Conservation (phyloP, 371 early-diverging fungal species). For the Dichotomocladium elegans region DNA sequence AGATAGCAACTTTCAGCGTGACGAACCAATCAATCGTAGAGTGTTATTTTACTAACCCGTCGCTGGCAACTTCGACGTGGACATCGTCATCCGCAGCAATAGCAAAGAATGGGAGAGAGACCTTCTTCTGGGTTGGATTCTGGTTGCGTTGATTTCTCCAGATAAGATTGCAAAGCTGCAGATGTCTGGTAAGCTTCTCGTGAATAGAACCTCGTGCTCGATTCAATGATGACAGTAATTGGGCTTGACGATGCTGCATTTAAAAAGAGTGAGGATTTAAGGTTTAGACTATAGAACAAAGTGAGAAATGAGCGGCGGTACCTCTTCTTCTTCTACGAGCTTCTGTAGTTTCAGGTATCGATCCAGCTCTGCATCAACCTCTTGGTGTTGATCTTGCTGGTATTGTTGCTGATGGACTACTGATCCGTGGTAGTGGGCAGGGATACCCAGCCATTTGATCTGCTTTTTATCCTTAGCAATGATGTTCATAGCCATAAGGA, state of each 20-base stretch:
- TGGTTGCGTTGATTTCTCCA: slow-evolving; percentile 11
- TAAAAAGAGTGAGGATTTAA: too few relatives aligned
- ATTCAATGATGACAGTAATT: slow-evolving; percentile 6
- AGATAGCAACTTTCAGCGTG: not conserved
- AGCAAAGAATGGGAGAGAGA: slow-evolving; percentile 11
- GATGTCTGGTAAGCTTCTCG: slow-evolving; percentile 11
- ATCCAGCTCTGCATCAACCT: not conserved
- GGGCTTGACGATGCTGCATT: slow-evolving; percentile 9
- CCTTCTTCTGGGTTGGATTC: not conserved
- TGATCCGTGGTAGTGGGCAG: slow-evolving; percentile 10
- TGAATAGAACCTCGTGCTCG: slow-evolving; percentile 6
- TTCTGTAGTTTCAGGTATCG: slow-evolving; percentile 3
- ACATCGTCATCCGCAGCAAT: slow-evolving; percentile 1
- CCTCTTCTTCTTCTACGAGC: slow-evolving; percentile 14
- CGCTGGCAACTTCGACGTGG: slow-evolving; percentile 1
- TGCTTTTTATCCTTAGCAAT: slow-evolving; percentile 66
- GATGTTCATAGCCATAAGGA: slow-evolving; percentile 66
- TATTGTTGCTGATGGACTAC: not conserved
- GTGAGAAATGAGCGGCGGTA: too few relatives aligned
- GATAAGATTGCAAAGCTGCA: slow-evolving; percentile 13
- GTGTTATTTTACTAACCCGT: not conserved
- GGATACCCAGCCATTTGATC: slow-evolving; percentile 65
- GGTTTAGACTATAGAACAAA: too few relatives aligned
- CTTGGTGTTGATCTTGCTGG: not conserved
- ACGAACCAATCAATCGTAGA: not conserved